phyloP scores from a whole-genome alignment of 371 early-diverging fungal species.

The Mucor lusitanicus region DNA sequence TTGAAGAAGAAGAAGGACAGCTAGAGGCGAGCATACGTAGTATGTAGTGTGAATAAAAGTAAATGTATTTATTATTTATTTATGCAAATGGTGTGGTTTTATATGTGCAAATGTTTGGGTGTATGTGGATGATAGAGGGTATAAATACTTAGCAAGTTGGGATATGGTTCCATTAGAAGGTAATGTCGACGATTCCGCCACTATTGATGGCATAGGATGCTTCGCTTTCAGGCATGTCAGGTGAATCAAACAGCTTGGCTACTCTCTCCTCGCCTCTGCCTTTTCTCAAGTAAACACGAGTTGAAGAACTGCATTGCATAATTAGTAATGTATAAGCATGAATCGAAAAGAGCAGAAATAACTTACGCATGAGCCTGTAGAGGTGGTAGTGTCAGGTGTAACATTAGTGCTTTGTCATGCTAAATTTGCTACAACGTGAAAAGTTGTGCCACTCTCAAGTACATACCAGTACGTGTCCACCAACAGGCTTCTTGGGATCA shows the following conservation, averaged over 20 bases:
- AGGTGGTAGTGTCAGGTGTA: background rate
- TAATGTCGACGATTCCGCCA: constrained; percentile 39
- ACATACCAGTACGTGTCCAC: constrained; percentile 72
- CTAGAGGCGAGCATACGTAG: background rate
- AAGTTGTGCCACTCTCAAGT: background rate
- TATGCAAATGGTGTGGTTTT: background rate
- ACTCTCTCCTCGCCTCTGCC: constrained; percentile 86
- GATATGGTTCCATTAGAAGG: background rate
- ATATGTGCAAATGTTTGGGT: background rate
- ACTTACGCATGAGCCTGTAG: constrained; percentile 57
- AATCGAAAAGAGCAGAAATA: background rate
- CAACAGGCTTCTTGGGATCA: constrained; percentile 87
- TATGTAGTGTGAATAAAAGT: background rate
- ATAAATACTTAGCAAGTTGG: background rate
- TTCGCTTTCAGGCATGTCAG: constrained; percentile 85
- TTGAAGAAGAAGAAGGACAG: constrained; percentile 26
- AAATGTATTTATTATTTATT: background rate
- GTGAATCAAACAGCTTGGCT: constrained; percentile 90
- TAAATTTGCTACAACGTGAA: background rate
- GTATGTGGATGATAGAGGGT: background rate
- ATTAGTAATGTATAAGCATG: background rate
- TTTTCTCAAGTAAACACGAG: constrained; percentile 81
- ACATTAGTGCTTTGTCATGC: background rate
- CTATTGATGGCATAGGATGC: constrained; percentile 49
- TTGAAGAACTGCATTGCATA: constrained; percentile 47